Base-by-base conservation (phyloP, 345 rosid species). In the Populus alba region DNA sequence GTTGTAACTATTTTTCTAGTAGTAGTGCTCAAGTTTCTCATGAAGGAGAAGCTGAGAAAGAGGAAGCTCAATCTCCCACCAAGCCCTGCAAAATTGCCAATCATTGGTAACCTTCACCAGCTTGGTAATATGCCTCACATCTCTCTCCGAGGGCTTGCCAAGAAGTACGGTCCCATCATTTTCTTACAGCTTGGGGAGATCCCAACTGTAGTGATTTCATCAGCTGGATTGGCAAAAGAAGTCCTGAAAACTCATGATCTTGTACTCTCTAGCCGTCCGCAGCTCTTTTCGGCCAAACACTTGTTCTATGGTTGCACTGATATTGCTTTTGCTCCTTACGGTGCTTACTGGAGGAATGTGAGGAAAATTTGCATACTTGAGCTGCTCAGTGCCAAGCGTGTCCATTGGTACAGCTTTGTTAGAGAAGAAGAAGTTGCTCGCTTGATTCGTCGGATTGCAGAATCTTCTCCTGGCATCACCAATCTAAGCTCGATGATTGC, bases 61-160 rank as follows among this genome's bases (percentile, higher is more conserved):
- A 70, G 70, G 45, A 74, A 82, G 66, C 81, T 69, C 33, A 87
- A 83, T 70, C 76, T 71, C 68, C 84, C 83, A 65, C 83, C 83
- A 38, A 16, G 73, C 71, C 83, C 83, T 37, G 2, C 57, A 49
- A 80, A 75, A 59, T 76, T 80, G 65, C 83, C 83, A 16, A 38
- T 80, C 75, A 39, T 80, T n/a, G 83, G 83, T 22, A 80, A 80
- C 62, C 79, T 80, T 57, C 83, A 80, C 68, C 79, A 71, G 61
- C 68, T 80, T 29, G 76, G 78, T 12, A 75, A 38, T 29, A 51
- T 63, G 66, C 83, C 83, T 66, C 83, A 80, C 62, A 6, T 75
- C 35, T 71, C 83, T 27, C 76, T 80, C 43, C 62, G 17, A 57
- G 11, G 62, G 23, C 75, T 71, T 5, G 66, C 79, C 38, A 61